Evolutionary conservation across 306 rosid genomes (phyloP), one percentile per base, ranked within the genome.

Genomic region (Corylus avellana): DNA sequence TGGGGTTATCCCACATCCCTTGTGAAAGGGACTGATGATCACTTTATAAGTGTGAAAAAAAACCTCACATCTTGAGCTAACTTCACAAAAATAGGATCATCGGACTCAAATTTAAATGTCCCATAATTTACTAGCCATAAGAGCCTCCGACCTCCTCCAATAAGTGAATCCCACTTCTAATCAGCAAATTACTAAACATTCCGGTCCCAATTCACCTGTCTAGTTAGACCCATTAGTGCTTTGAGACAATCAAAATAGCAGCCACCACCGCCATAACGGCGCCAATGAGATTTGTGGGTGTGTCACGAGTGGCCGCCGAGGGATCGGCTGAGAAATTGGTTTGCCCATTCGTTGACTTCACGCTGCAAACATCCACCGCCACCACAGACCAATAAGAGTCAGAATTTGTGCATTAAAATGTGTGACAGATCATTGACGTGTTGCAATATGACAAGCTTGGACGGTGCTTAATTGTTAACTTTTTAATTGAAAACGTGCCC

Each of bases 281-380:
- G 17, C 56, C 67, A 55, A 80, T 4, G 61, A 77, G 10, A n/a
- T n/a, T 54, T 10, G 83, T 63, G 1, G 76, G 75, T 61, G 55
- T 16, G 56, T 66, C 75, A 54, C 66, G 77, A 2, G 35, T 62
- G 16, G 17, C 76, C 75, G 20, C 75, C 5, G 58, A 50, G 20
- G 32, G 8, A 29, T 80, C 80, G 64, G 22, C 74, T 29, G 89
- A 92, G 50, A 48, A 46, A 0, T 97, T 93, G 57, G 57, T 44
- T 61, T 83, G 88, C 42, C 82, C 90, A 18, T 89, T 85, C 57
- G 91, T 89, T 0, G 98, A 87, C 62, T 94, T 92, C 68, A 87
- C 67, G 72, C 98, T 94, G 97, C 92, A 83, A 7, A 6, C 46
- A 42, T 9, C 29, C 47, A 69, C 63, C 57, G 25, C 72, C 81